phyloP scores from a whole-genome alignment of 306 rosid species.

The Castanospermum australe region DNA sequence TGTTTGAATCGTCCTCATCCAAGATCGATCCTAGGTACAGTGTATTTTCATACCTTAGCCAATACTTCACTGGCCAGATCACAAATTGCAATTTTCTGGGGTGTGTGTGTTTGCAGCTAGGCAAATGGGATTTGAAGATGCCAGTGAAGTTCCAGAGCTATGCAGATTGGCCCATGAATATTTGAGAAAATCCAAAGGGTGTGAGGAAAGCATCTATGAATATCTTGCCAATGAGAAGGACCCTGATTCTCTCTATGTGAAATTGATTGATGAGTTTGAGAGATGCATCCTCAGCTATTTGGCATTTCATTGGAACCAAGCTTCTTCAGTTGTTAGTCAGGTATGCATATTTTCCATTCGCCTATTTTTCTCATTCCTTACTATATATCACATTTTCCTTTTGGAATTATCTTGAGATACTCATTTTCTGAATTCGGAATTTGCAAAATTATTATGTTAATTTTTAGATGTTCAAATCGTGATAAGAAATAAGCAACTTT shows the following conservation, averaged over 20 bases:
- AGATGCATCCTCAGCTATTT: constrained; percentile 74
- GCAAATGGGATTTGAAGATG: constrained; percentile 68
- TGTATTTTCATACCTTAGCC: no score
- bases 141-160: constrained; percentile 50
- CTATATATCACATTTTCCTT: no score
- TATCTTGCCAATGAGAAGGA: constrained; percentile 47
- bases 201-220: constrained; percentile 52
- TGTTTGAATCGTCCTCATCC: no score
- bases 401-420: no score
- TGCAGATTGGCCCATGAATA: constrained; percentile 60
- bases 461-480: no score
- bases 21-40: no score
- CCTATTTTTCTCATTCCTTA: neutral
- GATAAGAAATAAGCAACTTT: no score
- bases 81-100: no score
- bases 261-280: constrained; percentile 65
- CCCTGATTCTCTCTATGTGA: constrained; percentile 39
- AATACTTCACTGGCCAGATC: no score
- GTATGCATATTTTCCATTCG: constrained; percentile 22
- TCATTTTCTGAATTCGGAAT: no score
- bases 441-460: no score
- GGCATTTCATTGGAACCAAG: constrained; percentile 82
- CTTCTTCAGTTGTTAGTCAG: constrained; percentile 56
- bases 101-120: constrained; percentile 49
- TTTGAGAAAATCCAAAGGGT: constrained; percentile 53